Percentiles rank a stretch among this genome's conserved stretches.
Evolutionary conservation across 2,329 filamentous ascomycete genomes (phyloP).

Genomic region (Aspergillus alliaceus): DNA sequence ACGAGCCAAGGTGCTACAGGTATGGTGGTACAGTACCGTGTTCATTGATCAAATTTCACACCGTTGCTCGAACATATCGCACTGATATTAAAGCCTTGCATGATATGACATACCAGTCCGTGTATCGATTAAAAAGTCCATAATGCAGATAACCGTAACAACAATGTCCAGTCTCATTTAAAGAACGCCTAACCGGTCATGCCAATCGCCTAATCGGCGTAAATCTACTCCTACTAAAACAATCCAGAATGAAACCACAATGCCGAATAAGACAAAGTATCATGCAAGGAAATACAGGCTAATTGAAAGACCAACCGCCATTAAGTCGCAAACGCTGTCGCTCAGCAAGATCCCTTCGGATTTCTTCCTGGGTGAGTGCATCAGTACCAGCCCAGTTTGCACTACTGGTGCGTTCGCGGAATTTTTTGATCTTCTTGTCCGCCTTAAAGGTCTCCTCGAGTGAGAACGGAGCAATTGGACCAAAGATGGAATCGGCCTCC

Average conservation of each 20-base stretch:
- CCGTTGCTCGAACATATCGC: too few relatives aligned
- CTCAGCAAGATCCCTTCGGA: slow-evolving; percentile 74
- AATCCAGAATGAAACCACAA: background rate
- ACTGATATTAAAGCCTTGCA: too few relatives aligned
- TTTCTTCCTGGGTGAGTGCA: slow-evolving; percentile 82
- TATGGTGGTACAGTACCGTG: too few relatives aligned
- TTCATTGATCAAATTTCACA: too few relatives aligned
- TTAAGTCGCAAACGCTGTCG: slow-evolving; percentile 77
- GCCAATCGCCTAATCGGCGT: background rate
- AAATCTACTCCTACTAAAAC: background rate
- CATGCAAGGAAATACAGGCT: too few relatives aligned
- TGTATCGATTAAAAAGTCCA: background rate
- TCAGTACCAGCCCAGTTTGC: slow-evolving; percentile 90
- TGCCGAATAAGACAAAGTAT: background rate
- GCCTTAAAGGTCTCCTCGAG: slow-evolving; percentile 97
- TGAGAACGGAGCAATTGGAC: slow-evolving; percentile 79
- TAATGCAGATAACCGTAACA: background rate
- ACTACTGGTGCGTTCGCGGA: slow-evolving; percentile 86
- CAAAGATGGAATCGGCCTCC: slow-evolving; percentile 82
- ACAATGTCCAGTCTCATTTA: background rate
- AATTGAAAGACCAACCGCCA: slow-evolving; percentile 78
- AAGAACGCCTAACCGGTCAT: background rate
- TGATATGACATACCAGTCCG: background rate
- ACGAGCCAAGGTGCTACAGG: too few relatives aligned
- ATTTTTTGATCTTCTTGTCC: slow-evolving; percentile 84